Conservation (phyloP, 192 early-diverging fungal genomes). For the Backusella tarrabulga region DNA sequence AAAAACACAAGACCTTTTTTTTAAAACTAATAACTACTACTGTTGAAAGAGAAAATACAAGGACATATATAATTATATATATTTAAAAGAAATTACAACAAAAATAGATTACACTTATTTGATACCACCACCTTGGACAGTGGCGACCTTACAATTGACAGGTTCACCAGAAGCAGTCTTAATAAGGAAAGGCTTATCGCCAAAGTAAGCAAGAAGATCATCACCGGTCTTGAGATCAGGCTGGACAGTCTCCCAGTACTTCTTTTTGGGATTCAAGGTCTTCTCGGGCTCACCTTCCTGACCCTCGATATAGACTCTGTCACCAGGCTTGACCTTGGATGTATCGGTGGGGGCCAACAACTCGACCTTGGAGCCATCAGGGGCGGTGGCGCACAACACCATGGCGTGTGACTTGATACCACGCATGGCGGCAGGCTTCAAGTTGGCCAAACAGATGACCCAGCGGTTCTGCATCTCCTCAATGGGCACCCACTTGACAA, state of each 20-base stretch:
- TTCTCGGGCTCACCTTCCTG: conserved; percentile 86
- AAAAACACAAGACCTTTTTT: too few relatives aligned
- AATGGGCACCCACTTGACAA: conserved; percentile 89
- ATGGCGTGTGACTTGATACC: conserved; percentile 94
- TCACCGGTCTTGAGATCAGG: conserved; percentile 77
- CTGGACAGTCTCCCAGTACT: conserved; percentile 97
- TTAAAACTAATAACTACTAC: not conserved
- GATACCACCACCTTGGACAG: conserved; percentile 65
- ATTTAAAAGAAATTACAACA: not conserved
- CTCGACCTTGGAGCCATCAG: conserved; percentile 86
- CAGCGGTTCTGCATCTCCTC: conserved; percentile 81
- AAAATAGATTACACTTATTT: conserved; percentile 48
- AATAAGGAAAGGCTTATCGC: conserved; percentile 39
- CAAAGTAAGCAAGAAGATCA: conserved; percentile 64
- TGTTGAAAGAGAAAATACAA: not conserved
- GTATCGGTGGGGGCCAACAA: conserved; percentile 80
- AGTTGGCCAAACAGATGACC: conserved; percentile 81
- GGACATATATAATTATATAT: conserved; percentile 8
- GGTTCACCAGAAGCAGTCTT: conserved; percentile 46
- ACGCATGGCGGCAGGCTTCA: conserved; percentile 95
- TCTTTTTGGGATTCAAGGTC: conserved; percentile 97
- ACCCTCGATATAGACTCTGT: conserved; percentile 89
- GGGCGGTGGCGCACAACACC: conserved; percentile 89
- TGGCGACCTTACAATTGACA: conserved; percentile 56
- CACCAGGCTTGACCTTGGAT: conserved; percentile 81